Percentiles rank a stretch among this genome's conserved stretches.
Conservation (phyloP, 805 yeast genomes). For the Myxozyma sirexii region DNA sequence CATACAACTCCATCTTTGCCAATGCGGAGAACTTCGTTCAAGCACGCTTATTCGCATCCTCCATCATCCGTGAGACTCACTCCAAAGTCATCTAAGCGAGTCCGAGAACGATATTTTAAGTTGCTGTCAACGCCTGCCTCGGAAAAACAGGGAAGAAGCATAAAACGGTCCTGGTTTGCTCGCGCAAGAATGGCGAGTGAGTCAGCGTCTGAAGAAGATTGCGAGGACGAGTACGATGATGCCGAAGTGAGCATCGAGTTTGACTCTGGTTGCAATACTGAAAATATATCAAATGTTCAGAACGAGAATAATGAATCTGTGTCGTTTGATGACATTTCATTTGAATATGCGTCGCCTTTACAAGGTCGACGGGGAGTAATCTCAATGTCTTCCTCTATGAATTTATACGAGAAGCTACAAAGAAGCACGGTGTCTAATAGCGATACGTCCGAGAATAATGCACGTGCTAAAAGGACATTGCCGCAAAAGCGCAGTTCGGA, state of each 20-base stretch:
- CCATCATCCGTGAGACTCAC: conserved; percentile 21
- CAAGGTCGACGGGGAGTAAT: not conserved
- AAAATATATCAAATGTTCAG: not conserved
- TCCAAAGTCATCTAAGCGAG: conserved; percentile 13
- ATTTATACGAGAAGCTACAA: not conserved
- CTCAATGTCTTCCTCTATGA: not conserved
- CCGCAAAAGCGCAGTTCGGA: no score
- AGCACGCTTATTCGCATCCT: not conserved
- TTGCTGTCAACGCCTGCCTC: conserved; percentile 24
- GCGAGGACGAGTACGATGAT: not conserved
- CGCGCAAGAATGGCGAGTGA: not conserved
- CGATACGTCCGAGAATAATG: not conserved
- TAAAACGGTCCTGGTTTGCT: not conserved
- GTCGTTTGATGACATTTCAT: not conserved
- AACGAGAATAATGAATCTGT: not conserved
- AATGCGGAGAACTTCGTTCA: no score
- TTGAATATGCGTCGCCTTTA: conserved; percentile 11
- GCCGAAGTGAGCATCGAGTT: not conserved
- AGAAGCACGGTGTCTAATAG: not conserved
- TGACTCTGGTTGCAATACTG: not conserved
- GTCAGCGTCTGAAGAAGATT: not conserved
- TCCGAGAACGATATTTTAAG: conserved; percentile 17
- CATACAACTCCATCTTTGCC: not conserved
- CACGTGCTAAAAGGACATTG: no score
- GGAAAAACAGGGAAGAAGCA: not conserved